Base-by-base conservation (phyloP, 225 moss, liverwort and hornwort species). In the Polytrichum commune region DNA sequence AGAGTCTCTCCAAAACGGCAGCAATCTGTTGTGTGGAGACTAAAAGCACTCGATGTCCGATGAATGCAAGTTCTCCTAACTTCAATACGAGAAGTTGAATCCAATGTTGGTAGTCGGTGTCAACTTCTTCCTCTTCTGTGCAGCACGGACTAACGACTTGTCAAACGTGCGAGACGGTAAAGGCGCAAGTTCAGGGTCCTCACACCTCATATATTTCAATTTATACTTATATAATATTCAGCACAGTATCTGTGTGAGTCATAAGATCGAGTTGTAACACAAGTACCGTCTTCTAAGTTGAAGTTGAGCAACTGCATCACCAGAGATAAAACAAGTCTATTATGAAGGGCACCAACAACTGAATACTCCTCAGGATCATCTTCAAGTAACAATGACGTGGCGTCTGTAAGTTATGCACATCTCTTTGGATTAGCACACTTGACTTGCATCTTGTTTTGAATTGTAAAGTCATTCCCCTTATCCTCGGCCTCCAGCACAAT, bases 21-120 rank as follows among this genome's bases (percentile, higher is more conserved):
- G 67, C 75, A 54, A 77, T 88, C 33, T 84, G 77, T 68, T 79
- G 82, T 54, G 87, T 79, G 54, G 77, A 75, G 6, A 53, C 61
- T 69, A 75, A 62, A 18, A 88, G 79, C 73, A 82, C 72, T 69
- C 84, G 84, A 67, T 82, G 79, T 16, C 87, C 84, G 19, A 82
- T 66, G 25, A 66, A 84, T 73, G 77, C 72, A 73, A 72, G 71
- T 69, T 79, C 73, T 32, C 81, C 74, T 55, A 88, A 73, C 33
- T 79, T 65, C 61, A 81, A 69, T 76, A 87, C 68, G 65, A 87
- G 24, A 61, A 65, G 66, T 27, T 81, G 70, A 33, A 69, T 73
- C 77, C 65, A 66, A 30, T 75, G 70, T 53, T 72, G 71, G 67
- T 79, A 71, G 54, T 72, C 73, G 30, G 70, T 1, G 55, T 58